Conservation (phyloP, 768 basidiomycete species). For the Panellus pusillus region DNA sequence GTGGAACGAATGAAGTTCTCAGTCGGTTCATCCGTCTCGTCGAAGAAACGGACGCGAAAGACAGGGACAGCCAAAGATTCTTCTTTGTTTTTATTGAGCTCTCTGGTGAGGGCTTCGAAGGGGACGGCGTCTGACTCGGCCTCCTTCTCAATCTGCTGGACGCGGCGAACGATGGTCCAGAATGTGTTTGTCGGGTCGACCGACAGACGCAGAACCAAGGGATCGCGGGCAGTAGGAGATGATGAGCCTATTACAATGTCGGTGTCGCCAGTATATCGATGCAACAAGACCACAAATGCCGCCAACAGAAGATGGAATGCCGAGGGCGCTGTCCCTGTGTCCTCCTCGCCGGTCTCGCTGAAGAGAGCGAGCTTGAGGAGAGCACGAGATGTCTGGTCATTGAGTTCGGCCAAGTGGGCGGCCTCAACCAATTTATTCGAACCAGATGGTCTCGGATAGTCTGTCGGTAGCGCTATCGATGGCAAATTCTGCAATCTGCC, state of each 20-base stretch:
- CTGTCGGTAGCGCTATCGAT: slow-evolving; percentile 89
- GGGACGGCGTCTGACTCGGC: slow-evolving; percentile 81
- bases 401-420: slow-evolving; percentile 67
- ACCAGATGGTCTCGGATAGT: slow-evolving; percentile 84
- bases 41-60: slow-evolving; percentile 96
- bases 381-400: slow-evolving; percentile 72
- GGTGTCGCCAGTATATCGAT: slow-evolving; percentile 94
- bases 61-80: slow-evolving; percentile 64
- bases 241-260: slow-evolving; percentile 92
- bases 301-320: slow-evolving; percentile 90
- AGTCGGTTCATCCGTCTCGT: slow-evolving; percentile 76
- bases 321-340: slow-evolving; percentile 63
- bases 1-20: slow-evolving; percentile 79
- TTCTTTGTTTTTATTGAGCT: slow-evolving; percentile 65
- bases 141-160: slow-evolving; percentile 81
- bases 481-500: slow-evolving; percentile 78
- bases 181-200: slow-evolving; percentile 86
- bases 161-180: slow-evolving; percentile 83
- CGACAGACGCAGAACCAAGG: slow-evolving; percentile 80
- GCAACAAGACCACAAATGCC: slow-evolving; percentile 88
- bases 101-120: slow-evolving; percentile 72
- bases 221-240: slow-evolving; percentile 69
- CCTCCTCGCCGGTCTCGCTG: slow-evolving; percentile 50
- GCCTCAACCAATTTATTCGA: slow-evolving; percentile 83
- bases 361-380: slow-evolving; percentile 82